Conservation (phyloP, 2,329 filamentous ascomycete genomes). For the Pezicula rhizophila region DNA sequence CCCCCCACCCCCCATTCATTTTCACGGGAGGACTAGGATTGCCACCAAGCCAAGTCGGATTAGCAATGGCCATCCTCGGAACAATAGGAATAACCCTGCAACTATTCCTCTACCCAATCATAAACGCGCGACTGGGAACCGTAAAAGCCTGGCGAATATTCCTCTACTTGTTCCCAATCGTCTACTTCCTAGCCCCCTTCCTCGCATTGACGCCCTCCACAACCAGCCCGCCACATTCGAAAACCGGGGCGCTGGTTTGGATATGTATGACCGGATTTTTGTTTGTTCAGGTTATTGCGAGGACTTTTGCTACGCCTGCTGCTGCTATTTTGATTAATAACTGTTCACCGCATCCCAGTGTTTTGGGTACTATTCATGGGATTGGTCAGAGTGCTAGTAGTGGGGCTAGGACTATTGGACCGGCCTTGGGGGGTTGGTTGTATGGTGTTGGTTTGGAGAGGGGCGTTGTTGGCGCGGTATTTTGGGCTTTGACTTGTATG, state of each 20-base stretch:
- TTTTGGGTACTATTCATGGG: constrained; percentile 52
- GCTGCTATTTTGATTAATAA: constrained; percentile 58
- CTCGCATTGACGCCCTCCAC: constrained; percentile 57
- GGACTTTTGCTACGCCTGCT: constrained; percentile 61
- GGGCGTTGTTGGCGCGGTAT: constrained; percentile 45
- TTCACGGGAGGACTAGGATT: constrained; percentile 71
- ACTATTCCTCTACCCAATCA: constrained; percentile 62
- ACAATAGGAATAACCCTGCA: constrained; percentile 70
- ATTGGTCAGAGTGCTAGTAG: constrained; percentile 53
- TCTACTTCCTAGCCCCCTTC: constrained; percentile 65
- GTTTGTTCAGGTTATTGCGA: constrained; percentile 62
- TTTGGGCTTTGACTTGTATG: constrained; percentile 42
- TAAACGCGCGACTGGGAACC: constrained; percentile 63
- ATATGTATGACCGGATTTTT: constrained; percentile 30
- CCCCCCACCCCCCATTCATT: constrained; percentile 26
- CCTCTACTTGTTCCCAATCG: constrained; percentile 62
- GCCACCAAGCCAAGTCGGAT: constrained; percentile 62
- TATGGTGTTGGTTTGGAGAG: constrained; percentile 53
- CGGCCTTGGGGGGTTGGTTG: constrained; percentile 51
- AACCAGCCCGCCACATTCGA: constrained; percentile 20
- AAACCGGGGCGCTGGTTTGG: constrained; percentile 24
- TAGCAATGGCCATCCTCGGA: constrained; percentile 72
- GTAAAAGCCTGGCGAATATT: constrained; percentile 62
- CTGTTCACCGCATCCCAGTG: constrained; percentile 51
- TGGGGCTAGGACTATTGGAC: constrained; percentile 53